A percentile compares a stretch with the other conserved stretches of the same genome.
Evolutionary conservation across 352 stramenopile genomes (phyloP).

Genomic region (Elongisporangium undulatum): DNA sequence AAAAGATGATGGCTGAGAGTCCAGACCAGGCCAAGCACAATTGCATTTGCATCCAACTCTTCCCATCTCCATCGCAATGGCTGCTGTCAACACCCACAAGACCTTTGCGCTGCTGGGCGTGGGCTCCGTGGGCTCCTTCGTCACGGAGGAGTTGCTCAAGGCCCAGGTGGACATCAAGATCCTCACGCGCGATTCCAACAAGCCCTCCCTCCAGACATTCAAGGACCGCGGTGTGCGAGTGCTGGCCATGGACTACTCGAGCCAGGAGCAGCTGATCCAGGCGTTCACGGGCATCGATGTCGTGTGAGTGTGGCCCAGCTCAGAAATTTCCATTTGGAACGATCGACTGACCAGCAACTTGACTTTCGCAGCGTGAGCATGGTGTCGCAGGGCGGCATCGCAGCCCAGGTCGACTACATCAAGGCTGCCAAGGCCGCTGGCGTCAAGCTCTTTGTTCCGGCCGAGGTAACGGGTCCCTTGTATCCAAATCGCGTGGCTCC

Average conservation of each 20-base stretch:
- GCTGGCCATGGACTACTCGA: constrained; percentile 14
- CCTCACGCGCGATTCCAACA: constrained; percentile 17
- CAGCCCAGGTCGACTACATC: constrained; percentile 6
- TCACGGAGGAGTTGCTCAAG: constrained; percentile 22
- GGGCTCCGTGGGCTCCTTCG: constrained; percentile 15
- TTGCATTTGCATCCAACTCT: too few species aligned
- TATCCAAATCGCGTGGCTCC: too few species aligned
- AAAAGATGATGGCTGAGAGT: too few species aligned
- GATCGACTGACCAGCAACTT: not conserved
- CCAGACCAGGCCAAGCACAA: too few species aligned
- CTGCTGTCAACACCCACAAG: constrained; percentile 1
- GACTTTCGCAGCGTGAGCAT: not conserved
- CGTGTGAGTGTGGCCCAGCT: too few species aligned
- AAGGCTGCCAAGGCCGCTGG: constrained; percentile 14
- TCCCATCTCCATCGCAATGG: too few species aligned
- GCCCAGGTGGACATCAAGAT: constrained; percentile 15
- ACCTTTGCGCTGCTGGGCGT: constrained; percentile 21
- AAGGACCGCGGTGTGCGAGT: constrained; percentile 19
- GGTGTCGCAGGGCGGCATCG: constrained; percentile 9
- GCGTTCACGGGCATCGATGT: constrained; percentile 11
- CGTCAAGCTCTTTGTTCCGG: constrained; percentile 21
- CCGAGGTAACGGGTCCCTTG: too few species aligned
- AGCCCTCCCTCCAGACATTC: constrained; percentile 16
- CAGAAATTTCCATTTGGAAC: too few species aligned
- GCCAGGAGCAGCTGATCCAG: constrained; percentile 13